Evolutionary conservation across 2,329 filamentous ascomycete species (phyloP).

Genomic region (Cladobotryum mycophilum): DNA sequence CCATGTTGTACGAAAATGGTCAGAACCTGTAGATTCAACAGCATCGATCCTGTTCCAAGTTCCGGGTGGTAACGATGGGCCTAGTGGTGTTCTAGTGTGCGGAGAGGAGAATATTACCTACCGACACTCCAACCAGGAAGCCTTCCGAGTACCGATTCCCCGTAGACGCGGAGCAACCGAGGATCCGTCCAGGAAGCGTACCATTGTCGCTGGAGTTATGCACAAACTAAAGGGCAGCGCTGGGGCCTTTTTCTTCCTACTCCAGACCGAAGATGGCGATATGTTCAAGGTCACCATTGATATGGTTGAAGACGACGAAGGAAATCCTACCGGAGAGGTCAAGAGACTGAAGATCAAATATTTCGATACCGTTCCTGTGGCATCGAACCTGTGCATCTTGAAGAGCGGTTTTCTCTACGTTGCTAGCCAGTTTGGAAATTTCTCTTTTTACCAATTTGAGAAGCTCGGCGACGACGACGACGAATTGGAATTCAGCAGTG

Average conservation of each 20-base stretch:
- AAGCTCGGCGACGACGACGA: slow-evolving; percentile 94
- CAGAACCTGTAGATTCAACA: slow-evolving; percentile 83
- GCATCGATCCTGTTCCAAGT: slow-evolving; percentile 91
- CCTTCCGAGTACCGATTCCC: slow-evolving; percentile 84
- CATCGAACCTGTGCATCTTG: slow-evolving; percentile 81
- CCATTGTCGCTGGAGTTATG: slow-evolving; percentile 87
- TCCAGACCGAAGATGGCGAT: slow-evolving; percentile 97
- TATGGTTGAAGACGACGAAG: slow-evolving; percentile 75
- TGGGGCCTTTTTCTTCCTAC: slow-evolving; percentile 91
- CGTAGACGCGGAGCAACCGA: slow-evolving; percentile 81
- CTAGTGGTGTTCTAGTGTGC: slow-evolving; percentile 91
- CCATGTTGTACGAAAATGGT: slow-evolving; percentile 95
- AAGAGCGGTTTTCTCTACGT: slow-evolving; percentile 95
- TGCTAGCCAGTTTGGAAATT: slow-evolving; percentile 86
- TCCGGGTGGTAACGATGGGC: slow-evolving; percentile 86
- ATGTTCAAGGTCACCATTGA: slow-evolving; percentile 94
- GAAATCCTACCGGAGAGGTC: slow-evolving; percentile 74
- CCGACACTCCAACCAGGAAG: slow-evolving; percentile 89
- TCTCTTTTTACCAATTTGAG: slow-evolving; percentile 94
- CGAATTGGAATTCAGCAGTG: slow-evolving; percentile 78
- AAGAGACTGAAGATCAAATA: slow-evolving; percentile 87
- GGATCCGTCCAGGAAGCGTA: slow-evolving; percentile 83
- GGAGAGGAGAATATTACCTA: slow-evolving; percentile 94
- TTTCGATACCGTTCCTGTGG: slow-evolving; percentile 90
- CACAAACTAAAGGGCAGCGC: slow-evolving; percentile 80